Evolutionary conservation across 2,329 filamentous ascomycete species (phyloP), one percentile per base, ranked within the genome.

Genomic region (Epichloe sylvatica): DNA sequence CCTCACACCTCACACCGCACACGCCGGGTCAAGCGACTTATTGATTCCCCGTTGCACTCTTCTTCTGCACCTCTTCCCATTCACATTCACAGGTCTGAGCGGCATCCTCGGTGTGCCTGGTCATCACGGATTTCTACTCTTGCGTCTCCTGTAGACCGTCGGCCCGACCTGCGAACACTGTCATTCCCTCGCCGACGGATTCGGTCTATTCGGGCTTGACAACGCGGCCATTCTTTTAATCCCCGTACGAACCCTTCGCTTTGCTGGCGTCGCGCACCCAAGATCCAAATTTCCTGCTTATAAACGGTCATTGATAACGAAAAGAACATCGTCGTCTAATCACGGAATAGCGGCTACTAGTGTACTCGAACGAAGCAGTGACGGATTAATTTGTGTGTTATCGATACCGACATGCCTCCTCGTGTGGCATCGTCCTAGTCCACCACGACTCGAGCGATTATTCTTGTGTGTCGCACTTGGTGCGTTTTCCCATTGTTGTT

Each of bases 371-470:
- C 33, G 12, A 37, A 38, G 39, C 12, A 12, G 25, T 23, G 37
- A 7, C 33, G n/a, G 19, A 37, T 19, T 25, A 19, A 47, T 36
- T 19, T 19, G 37, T 51, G 17, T 30, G 36, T 39, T 33, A 39
- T 41, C 30, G 45, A 51, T 39, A 45, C 17, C 49, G 49, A 51
- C 45, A 51, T 51, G 49, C 36, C 37, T 47, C 21, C 49, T 45
- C 35, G 49, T 51, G 49, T 34, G 46, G 11, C 45, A 23, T 43
- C 40, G 8, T 17, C 19, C 41, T 51, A 47, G 46, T 44, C 36
- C 13, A 36, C 17, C 17, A 40, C 19, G 46, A 38, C 40, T 41
- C 15, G 23, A 51, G 34, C 36, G 11, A 39, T 47, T 43, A 4
- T 23, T 38, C 23, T 48, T 48, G 41, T 48, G 36, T 35, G 38